Evolutionary conservation across 192 early-diverging fungal genomes (phyloP).

Genomic region (Coemansia sp.): DNA sequence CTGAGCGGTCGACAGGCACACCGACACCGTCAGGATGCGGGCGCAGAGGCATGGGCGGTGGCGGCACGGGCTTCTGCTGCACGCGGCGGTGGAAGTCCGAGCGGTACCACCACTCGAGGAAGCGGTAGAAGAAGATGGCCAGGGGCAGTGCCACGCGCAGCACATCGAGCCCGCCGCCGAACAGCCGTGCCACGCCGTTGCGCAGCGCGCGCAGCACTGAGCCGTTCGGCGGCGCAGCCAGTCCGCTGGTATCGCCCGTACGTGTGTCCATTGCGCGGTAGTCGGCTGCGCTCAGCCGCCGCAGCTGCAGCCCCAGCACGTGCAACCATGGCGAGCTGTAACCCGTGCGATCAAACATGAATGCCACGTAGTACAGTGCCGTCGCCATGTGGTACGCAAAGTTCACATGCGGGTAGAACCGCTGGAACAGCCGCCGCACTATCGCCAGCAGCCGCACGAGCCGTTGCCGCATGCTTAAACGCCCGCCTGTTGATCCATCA

Average conservation of each 20-base stretch:
- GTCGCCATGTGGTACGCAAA: constrained; percentile 64
- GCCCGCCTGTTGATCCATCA: too few species aligned
- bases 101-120: constrained; percentile 96
- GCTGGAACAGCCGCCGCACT: constrained; percentile 53
- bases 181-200: constrained; percentile 52
- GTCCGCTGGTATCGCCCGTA: constrained; percentile 39
- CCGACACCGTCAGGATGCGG: constrained; percentile 74
- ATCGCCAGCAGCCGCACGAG: too few species aligned
- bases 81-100: constrained; percentile 68
- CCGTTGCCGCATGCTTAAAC: neutral
- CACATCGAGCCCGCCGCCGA: constrained; percentile 59
- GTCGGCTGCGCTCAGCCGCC: constrained; percentile 77
- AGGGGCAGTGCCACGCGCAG: constrained; percentile 79
- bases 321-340: constrained; percentile 85
- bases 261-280: constrained; percentile 56
- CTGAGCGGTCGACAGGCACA: constrained; percentile 66
- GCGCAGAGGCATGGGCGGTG: constrained; percentile 71
- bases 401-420: constrained; percentile 73
- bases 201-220: constrained; percentile 35
- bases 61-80: constrained; percentile 58
- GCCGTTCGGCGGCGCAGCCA: constrained; percentile 41
- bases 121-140: constrained; percentile 90
- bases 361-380: constrained; percentile 70
- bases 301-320: constrained; percentile 71
- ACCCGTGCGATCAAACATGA: constrained; percentile 79